These are phyloP conservation scores for Pseudocercospora musae DNA, from an alignment of 2,329 filamentous ascomycete genomes.

Conservation along the genomic window DNA sequence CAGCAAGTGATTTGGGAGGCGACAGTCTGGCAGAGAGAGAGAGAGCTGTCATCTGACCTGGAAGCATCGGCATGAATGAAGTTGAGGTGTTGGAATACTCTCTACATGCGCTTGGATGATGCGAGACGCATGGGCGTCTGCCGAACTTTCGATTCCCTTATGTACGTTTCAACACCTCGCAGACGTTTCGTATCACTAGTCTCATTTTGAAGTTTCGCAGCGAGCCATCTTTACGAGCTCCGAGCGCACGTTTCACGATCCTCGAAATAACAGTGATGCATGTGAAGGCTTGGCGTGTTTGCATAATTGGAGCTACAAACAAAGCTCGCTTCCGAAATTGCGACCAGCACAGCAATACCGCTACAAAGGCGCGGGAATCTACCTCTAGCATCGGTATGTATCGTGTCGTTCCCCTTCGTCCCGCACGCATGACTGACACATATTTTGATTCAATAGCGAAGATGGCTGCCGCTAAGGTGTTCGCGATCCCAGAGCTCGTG, in stretches of 20 bases:
- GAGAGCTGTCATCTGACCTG: background rate
- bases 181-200: too few relatives aligned
- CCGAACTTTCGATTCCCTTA: background rate
- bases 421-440: background rate
- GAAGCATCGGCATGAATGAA: background rate
- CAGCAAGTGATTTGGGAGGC: background rate
- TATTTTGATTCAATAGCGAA: background rate
- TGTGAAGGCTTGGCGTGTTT: background rate
- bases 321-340: background rate
- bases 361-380: too few relatives aligned
- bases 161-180: background rate
- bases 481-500: background rate
- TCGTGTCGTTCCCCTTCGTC: background rate
- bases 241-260: background rate
- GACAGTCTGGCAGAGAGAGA: background rate
- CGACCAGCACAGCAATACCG: background rate
- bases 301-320: background rate
- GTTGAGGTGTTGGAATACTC: background rate
- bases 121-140: background rate
- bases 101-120: background rate
- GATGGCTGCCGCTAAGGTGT: background rate
- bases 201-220: too few relatives aligned
- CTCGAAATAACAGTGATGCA: background rate
- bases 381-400: background rate
- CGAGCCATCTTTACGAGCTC: background rate